Conservation (phyloP, 2,329 filamentous ascomycete genomes). For the Trichoderma sp. region DNA sequence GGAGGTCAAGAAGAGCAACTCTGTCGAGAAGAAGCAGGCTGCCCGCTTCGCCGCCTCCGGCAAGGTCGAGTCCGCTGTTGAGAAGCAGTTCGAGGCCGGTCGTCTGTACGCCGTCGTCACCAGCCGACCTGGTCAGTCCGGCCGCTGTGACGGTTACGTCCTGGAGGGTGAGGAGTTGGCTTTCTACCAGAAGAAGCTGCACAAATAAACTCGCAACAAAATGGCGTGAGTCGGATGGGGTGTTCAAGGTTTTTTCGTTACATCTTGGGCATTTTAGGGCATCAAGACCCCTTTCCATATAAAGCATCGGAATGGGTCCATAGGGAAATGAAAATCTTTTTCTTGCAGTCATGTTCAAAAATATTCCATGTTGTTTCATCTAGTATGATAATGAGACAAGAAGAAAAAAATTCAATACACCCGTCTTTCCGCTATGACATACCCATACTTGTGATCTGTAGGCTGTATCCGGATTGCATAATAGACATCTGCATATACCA, state of each 20-base stretch:
- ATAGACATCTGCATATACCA: background rate
- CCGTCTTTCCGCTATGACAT: background rate
- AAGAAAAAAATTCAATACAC: slow-evolving; percentile 22
- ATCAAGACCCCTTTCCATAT: slow-evolving; percentile 42
- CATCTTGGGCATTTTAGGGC: slow-evolving; percentile 39
- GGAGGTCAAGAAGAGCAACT: slow-evolving; percentile 90
- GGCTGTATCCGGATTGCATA: background rate
- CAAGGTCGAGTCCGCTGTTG: slow-evolving; percentile 90
- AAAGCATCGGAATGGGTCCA: slow-evolving; percentile 43
- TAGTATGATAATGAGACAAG: slow-evolving; percentile 26
- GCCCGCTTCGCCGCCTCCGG: slow-evolving; percentile 77
- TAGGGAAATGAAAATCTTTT: slow-evolving; percentile 43
- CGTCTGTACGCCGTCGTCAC: slow-evolving; percentile 92
- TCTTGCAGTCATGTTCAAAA: slow-evolving; percentile 34
- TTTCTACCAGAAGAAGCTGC: slow-evolving; percentile 99
- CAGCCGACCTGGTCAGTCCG: slow-evolving; percentile 94
- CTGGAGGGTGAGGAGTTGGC: slow-evolving; percentile 99
- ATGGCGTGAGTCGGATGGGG: slow-evolving; percentile 34
- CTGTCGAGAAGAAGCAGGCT: slow-evolving; percentile 94
- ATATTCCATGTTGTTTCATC: slow-evolving; percentile 31
- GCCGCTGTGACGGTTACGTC: slow-evolving; percentile 95
- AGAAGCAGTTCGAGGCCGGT: slow-evolving; percentile 99
- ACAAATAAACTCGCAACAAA: slow-evolving; percentile 69
- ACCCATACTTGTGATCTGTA: background rate
- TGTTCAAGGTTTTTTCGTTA: slow-evolving; percentile 43